Evolutionary conservation across 768 basidiomycete species (phyloP).

Genomic region (Boletales sp.): DNA sequence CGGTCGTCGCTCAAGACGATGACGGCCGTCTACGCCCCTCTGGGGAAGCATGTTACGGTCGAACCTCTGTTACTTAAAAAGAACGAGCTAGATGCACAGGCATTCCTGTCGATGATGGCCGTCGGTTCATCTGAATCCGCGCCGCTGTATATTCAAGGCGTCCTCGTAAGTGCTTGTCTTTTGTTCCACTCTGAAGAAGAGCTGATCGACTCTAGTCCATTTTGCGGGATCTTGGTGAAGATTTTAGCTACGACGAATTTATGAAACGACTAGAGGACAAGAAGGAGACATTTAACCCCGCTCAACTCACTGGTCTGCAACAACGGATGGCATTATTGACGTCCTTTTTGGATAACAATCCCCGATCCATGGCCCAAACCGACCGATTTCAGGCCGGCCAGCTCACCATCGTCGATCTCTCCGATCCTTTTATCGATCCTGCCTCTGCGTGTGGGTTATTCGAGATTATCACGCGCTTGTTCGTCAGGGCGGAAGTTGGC

Average conservation of each 20-base stretch:
- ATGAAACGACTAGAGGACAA: conserved; percentile 41
- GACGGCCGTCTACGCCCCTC: conserved; percentile 50
- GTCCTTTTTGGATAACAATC: conserved; percentile 47
- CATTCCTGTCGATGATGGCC: conserved; percentile 75
- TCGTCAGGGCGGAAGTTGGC: conserved; percentile 54
- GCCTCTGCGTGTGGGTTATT: conserved; percentile 66
- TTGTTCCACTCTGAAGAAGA: background rate
- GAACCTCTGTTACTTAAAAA: conserved; percentile 54
- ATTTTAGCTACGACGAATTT: conserved; percentile 52
- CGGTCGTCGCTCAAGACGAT: conserved; percentile 59
- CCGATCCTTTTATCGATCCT: conserved; percentile 70
- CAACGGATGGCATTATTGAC: conserved; percentile 61
- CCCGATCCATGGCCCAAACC: background rate
- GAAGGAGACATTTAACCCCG: conserved; percentile 52
- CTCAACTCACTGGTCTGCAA: conserved; percentile 53
- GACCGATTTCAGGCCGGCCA: conserved; percentile 53
- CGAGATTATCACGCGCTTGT: conserved; percentile 63
- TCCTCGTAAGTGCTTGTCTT: conserved; percentile 46
- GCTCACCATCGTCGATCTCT: conserved; percentile 66
- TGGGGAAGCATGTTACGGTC: conserved; percentile 48
- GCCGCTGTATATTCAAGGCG: conserved; percentile 66
- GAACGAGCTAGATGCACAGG: conserved; percentile 62
- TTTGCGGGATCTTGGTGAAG: conserved; percentile 59
- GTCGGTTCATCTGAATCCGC: conserved; percentile 57
- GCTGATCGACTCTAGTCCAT: conserved; percentile 42